Percentiles rank a stretch among this genome's conserved stretches.
Evolutionary conservation across 1,284 basidiomycete species (phyloP).

Genomic region (Ceratobasidium sp.): DNA sequence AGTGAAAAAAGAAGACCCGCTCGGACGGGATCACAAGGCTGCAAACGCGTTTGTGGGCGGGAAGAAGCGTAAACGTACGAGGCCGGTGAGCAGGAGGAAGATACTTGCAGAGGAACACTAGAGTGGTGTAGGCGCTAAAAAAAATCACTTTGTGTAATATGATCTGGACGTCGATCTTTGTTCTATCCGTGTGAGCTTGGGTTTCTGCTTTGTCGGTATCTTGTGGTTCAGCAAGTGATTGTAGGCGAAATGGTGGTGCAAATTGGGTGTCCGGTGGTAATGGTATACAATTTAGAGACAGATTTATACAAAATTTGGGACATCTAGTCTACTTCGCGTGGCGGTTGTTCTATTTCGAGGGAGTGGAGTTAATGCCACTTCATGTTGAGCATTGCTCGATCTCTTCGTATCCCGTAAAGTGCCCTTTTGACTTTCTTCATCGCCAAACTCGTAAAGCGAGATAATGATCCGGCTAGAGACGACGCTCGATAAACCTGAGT

Average conservation of each 20-base stretch:
- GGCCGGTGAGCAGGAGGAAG: constrained; percentile 54
- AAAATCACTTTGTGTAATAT: constrained; percentile 24
- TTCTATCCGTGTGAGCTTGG: background rate
- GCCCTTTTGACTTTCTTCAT: background rate
- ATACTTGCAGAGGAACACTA: constrained; percentile 33
- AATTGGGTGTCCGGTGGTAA: too few species aligned
- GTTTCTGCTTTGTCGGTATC: too few species aligned
- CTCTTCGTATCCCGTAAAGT: background rate
- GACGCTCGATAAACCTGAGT: background rate
- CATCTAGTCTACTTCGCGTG: background rate
- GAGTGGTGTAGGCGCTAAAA: constrained; percentile 1
- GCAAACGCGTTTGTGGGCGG: constrained; percentile 89
- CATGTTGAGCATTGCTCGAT: background rate
- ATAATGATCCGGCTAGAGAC: constrained; percentile 23
- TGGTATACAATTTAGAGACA: too few species aligned
- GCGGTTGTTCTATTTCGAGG: background rate
- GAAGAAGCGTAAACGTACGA: constrained; percentile 86
- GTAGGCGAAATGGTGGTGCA: too few species aligned
- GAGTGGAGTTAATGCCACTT: background rate
- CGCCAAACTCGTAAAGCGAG: constrained; percentile 7
- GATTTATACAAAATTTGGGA: background rate
- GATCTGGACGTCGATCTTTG: background rate
- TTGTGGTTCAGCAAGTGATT: too few species aligned
- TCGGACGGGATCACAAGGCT: constrained; percentile 89
- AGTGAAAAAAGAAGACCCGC: constrained; percentile 93